Evolutionary conservation across 176 grass and related monocot genomes (phyloP), one percentile per base, ranked within the genome.

Genomic region (Oryza glaberrima): DNA sequence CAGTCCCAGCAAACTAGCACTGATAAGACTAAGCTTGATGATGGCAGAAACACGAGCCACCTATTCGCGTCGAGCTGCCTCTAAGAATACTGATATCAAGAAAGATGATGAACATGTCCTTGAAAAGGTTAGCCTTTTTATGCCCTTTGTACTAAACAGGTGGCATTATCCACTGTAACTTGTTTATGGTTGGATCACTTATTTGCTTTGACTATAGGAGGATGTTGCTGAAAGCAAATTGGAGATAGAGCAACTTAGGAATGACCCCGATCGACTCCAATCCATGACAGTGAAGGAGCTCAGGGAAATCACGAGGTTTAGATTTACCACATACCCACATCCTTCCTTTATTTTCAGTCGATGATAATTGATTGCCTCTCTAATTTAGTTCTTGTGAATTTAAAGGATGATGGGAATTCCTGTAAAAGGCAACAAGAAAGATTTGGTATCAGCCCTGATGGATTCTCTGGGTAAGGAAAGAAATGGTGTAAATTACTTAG

Each of bases 261-360:
- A 58, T 43, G 88, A 94, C 76, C 87, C 91, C 78, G 65, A 83
- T 54, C 90, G 68, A 80, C 91, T 95, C 70, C 87, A 91, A 43
- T 88, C 86, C 49, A 92, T 93, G 95, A 98, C 93, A 34, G 77
- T 95, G 40, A 98, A 88, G 65, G 91, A 98, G 67, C 87, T 98
- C 66, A 95, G 88, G 77, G 80, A 88, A 82, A 79, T 95, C 26
- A 93, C 84, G 32, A 94, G 87, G 93, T 95, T 82, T 16, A 73
- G 38, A 75, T 20, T 65, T 77, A 23, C 58, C 58, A 23, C 7
- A 20, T 58, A n/a, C 43, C 13, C 8, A 78, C 77, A 83, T 25
- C 80, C 52, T 86, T 65, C 10, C 14, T 30, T 43, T 80, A 67
- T 72, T 54, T 6, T 74, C 7, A 11, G 23, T 74, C 41, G 1